Percentiles rank a stretch among this genome's conserved stretches.
These are phyloP conservation scores for Neonothopanus nambi DNA, from an alignment of 1,284 basidiomycete genomes.

Conservation along the genomic window DNA sequence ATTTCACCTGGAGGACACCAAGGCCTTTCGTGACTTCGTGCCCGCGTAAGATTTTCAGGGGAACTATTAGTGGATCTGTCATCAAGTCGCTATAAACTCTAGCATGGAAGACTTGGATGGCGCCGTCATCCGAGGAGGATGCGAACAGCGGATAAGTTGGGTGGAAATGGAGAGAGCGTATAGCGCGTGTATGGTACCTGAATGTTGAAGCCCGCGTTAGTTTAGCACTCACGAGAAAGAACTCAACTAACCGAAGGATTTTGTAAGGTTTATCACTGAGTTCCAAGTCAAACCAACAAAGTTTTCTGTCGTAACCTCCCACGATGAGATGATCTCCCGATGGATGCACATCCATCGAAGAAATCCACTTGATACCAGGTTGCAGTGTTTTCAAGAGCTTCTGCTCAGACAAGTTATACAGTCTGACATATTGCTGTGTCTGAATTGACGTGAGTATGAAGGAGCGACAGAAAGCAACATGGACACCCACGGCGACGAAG, in stretches of 20 bases:
- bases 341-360: conserved; percentile 94
- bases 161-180: conserved; percentile 91
- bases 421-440: conserved; percentile 94
- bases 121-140: conserved; percentile 94
- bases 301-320: conserved; percentile 95
- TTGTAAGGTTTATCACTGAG: conserved; percentile 96
- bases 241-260: conserved; percentile 70
- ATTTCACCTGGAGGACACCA: conserved; percentile 89
- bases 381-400: conserved; percentile 89
- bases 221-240: not conserved
- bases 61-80: conserved; percentile 96
- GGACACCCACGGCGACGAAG: conserved; percentile 85
- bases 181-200: conserved; percentile 92
- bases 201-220: conserved; percentile 16
- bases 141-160: conserved; percentile 95
- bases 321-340: conserved; percentile 95
- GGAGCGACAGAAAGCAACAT: not conserved
- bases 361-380: conserved; percentile 97
- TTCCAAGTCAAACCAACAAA: conserved; percentile 99
- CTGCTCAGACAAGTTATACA: conserved; percentile 96
- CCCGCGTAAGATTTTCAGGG: conserved; percentile 93
- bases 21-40: conserved; percentile 85
- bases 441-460: conserved; percentile 29
- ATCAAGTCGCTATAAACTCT: conserved; percentile 93
- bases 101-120: conserved; percentile 95